Evolutionary conservation across 352 stramenopile species (phyloP), one percentile per base, ranked within the genome.

Genomic region (Globisporangium polare): DNA sequence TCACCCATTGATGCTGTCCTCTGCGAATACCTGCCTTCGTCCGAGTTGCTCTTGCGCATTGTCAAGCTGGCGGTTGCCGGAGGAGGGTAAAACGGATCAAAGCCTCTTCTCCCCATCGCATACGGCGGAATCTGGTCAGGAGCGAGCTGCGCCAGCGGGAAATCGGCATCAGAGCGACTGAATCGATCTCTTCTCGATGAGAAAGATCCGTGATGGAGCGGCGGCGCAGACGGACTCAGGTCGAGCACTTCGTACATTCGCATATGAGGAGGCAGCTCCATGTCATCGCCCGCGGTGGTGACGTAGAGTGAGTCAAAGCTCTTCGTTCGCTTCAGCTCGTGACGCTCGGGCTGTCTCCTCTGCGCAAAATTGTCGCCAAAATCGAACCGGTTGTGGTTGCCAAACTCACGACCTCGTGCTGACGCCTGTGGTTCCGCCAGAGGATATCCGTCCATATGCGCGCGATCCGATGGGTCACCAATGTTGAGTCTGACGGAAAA

Each of bases 221-320:
- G 60, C 18, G 77, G 80, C 10, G 77, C 80, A 13, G 75, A 85
- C 4, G 80, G 80, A 41, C 61, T 72, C 49, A 83, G 69, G 47
- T 79, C 73, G 5, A 81, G 55, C 39, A 72, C 74, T 52, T 80
- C 75, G 60, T 72, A 82, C 49, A 86, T 71, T 13, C 60, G 71
- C 53, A 69, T 78, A 56, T 87, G 78, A 8, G 68, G 71, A 10
- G 67, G 60, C 20, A 75, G 65, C 27, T 78, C 78, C 33, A 72
- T 49, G 61, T 75, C 51, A 31, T 74, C 61, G 10, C 60, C 54
- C 6, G 8, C 50, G 20, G 71, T 62, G 7, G 1, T n/a, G 50
- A 58, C 57, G n/a, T 69, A 69, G 2, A 78, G 58, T 8, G 73
- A 78, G 46, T 83, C 76, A 27, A 88, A 88, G 53, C 78, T 88